Base-by-base conservation (phyloP, 345 rosid species). In the Kernera saxatilis region DNA sequence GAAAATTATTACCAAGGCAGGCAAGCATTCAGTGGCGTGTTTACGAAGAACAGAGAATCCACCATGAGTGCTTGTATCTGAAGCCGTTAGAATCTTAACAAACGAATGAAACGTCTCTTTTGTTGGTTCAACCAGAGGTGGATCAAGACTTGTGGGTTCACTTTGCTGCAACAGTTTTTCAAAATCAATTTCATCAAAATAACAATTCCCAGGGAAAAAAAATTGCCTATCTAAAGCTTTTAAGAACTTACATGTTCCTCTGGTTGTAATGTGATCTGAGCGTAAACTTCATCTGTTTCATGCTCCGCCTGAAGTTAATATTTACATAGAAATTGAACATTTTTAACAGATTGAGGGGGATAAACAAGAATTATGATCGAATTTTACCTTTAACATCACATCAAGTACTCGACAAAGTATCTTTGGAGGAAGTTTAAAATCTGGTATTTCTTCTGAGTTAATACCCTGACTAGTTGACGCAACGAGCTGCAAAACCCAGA, bases 61-160 rank as follows among this genome's bases (percentile, higher is more conserved):
- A 60, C 97, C 97, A 75, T 92, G 96, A 43, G 96, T 92, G 80
- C 97, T 92, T 25, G 96, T 89, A 44, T 92, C 97, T 22, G 97
- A 87, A 71, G 93, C 96, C 1, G 97, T 92, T 48, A 92, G 68
- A 74, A 90, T 86, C 85, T 89, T 92, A 75, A 87, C 86, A 79
- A 89, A 92, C 1, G 93, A 86, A 69, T 87, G 86, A 15, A 87
- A 77, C 4, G 64, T 44, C 77, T 29, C 82, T 77, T 74, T 87
- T 12, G 74, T 75, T 17, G 80, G 84, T 78, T 86, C 90, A 11
- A 79, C 75, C 0, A 66, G 50, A 17, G 79, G 77, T 18, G 79
- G 85, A 72, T 89, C 90, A 26, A 77, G 86, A 79, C 76, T 79
- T 41, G 81, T 73, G 9, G 87, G 90, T 66, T 86, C 89, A 21